Evolutionary conservation across 768 basidiomycete species (phyloP), one percentile per base, ranked within the genome.

Genomic region (Rhizopogon vesiculosus): DNA sequence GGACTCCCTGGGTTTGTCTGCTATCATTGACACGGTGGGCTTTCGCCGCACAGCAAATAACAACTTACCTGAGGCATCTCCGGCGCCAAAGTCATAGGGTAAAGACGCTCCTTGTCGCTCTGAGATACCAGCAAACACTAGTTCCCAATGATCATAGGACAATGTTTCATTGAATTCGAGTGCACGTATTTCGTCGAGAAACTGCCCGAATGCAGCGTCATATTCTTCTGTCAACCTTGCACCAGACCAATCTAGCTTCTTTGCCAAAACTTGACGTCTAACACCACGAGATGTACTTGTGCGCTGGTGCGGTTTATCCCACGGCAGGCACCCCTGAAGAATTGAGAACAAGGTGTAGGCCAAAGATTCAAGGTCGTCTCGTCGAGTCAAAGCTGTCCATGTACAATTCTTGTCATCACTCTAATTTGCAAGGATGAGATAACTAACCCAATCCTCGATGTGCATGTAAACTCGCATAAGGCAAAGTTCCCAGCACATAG

Each of bases 401-500:
- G 5, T 1, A 40, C 4, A 16, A 16, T 16, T 40, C 25, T 25
- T 25, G 25, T 25, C 38, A 33, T 8, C 10, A 33, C 7, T 3
- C 9, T 10, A 8, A 33, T 40, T 5, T 40, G 13, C 7, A 5
- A 40, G 15, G 16, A 16, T 40, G 39, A 40, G 15, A 16, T 16
- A 5, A 16, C 15, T 16, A 16, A 40, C 13, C 39, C 5, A 40
- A 5, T 1, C 38, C 39, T 40, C 39, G 15, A 55, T 72, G 69
- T 22, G 72, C 55, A 55, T 72, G 68, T 56, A 72, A 60, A 61
- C 68, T 69, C 46, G 69, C 69, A 64, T 66, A 73, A 55, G 63
- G 54, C 28, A 71, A 59, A 2, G 72, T 56, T 38, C 71, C 72
- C 10, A 69, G 52, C 42, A 72, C 60, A 38, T 54, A 33, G 69